Conservation (phyloP, 1,139 yeast species). For the Scheffersomyces lignicola region DNA sequence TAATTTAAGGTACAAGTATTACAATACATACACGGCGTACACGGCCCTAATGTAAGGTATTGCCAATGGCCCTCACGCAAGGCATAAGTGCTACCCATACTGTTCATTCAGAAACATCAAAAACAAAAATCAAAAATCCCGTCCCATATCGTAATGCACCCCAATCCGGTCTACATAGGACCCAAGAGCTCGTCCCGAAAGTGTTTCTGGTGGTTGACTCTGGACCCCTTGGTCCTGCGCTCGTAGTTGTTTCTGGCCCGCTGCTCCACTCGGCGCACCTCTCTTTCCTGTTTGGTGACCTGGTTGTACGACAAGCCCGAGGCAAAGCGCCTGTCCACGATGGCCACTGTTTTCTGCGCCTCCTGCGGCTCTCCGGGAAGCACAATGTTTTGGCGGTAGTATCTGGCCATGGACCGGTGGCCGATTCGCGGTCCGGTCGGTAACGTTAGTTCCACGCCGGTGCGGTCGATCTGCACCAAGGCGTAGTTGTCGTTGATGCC, state of each 20-base stretch:
- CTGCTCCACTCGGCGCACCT: constrained; percentile 25
- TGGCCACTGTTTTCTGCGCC: constrained; percentile 34
- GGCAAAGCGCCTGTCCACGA: constrained; percentile 41
- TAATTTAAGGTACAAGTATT: no score
- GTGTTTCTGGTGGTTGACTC: constrained; percentile 37
- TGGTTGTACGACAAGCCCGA: constrained; percentile 37
- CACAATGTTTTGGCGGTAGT: constrained; percentile 40
- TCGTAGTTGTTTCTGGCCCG: constrained; percentile 23
- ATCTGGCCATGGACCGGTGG: constrained; percentile 47
- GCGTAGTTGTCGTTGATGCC: constrained; percentile 28
- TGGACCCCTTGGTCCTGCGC: constrained; percentile 27
- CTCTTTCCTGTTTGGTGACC: constrained; percentile 37
- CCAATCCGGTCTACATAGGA: constrained; percentile 8
- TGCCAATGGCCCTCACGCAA: no score
- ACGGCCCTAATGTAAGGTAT: no score
- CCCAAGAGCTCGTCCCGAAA: constrained; percentile 42
- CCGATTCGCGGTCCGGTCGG: constrained; percentile 53
- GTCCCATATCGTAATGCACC: no score
- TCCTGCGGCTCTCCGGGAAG: constrained; percentile 27
- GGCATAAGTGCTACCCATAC: no score
- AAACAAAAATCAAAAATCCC: no score
- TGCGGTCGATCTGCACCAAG: constrained; percentile 34
- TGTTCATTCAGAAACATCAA: no score
- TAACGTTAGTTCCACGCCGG: constrained; percentile 43
- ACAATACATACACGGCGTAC: no score